phyloP scores from a whole-genome alignment of 2,329 filamentous ascomycete genomes.

The Hortaea sp. region DNA sequence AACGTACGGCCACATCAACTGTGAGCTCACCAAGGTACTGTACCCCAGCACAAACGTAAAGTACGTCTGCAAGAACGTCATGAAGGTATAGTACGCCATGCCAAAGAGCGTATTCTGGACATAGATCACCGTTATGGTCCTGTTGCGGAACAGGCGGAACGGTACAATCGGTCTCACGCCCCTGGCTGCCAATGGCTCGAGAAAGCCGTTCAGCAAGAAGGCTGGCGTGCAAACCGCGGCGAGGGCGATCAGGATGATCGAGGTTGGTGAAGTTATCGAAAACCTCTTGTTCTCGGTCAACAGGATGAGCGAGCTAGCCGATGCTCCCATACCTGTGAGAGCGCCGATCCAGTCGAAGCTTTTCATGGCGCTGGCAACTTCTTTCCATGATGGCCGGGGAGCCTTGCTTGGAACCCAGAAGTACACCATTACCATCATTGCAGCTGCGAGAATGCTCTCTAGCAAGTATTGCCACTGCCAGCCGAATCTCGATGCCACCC shows the following conservation, averaged over 20 bases:
- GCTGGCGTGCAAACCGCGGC: slow-evolving; percentile 9
- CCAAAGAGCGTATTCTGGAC: slow-evolving; percentile 15
- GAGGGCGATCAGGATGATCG: slow-evolving; percentile 5
- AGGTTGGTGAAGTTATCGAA: neutral
- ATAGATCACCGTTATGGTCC: slow-evolving; percentile 11
- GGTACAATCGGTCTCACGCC: slow-evolving; percentile 13
- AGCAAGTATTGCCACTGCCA: slow-evolving; percentile 9
- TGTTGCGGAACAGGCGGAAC: slow-evolving; percentile 15
- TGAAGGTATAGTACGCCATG: slow-evolving; percentile 14
- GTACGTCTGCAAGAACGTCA: slow-evolving; percentile 13
- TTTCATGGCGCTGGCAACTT: slow-evolving; percentile 4
- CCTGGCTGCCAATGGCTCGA: neutral
- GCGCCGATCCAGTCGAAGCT: slow-evolving; percentile 14
- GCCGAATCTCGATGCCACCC: neutral
- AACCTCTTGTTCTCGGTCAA: slow-evolving; percentile 8
- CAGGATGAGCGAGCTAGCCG: slow-evolving; percentile 8
- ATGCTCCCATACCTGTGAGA: slow-evolving; percentile 5
- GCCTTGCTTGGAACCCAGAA: slow-evolving; percentile 6
- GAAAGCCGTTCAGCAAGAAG: neutral
- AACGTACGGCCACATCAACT: slow-evolving; percentile 12
- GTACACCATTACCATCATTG: slow-evolving; percentile 3
- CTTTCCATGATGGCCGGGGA: neutral
- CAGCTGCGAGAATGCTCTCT: slow-evolving; percentile 3
- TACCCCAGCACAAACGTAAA: slow-evolving; percentile 9
- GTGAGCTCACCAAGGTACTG: slow-evolving; percentile 5